These are phyloP conservation scores for Pterocarpus macrocarpus DNA, from an alignment of 306 rosid genomes.

Conservation along the genomic window DNA sequence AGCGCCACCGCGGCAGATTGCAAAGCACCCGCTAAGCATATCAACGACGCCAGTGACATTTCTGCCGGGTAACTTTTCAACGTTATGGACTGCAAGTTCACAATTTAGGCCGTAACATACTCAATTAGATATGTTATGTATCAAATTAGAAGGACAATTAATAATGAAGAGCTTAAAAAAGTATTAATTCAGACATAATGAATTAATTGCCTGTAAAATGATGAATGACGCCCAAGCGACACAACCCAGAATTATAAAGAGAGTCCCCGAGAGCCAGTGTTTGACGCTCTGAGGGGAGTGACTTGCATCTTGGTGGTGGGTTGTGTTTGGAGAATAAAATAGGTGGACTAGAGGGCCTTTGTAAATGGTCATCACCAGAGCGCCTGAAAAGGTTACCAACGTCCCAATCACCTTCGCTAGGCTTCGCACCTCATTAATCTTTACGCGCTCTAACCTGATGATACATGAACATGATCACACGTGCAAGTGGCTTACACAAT, in stretches of 20 bases:
- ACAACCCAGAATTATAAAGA: slow-evolving; percentile 52
- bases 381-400: slow-evolving; percentile 65
- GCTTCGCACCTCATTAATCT: slow-evolving; percentile 59
- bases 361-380: slow-evolving; percentile 73
- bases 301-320: slow-evolving; percentile 4
- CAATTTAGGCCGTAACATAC: not conserved
- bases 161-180: not conserved
- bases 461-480: no score
- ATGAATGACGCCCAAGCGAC: slow-evolving; percentile 54
- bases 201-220: slow-evolving; percentile 51
- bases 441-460: slow-evolving; percentile 53
- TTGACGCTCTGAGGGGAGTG: slow-evolving; percentile 31
- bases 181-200: not conserved
- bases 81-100: slow-evolving; percentile 59
- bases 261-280: slow-evolving; percentile 53
- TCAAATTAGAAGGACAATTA: not conserved
- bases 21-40: slow-evolving; percentile 68
- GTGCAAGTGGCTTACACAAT: not conserved
- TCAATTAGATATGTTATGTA: no score
- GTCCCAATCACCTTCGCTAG: slow-evolving; percentile 75
- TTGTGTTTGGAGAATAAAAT: slow-evolving; percentile 47
- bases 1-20: slow-evolving; percentile 61
- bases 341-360: slow-evolving; percentile 73
- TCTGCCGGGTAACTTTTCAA: slow-evolving; percentile 75
- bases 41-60: slow-evolving; percentile 64